Evolutionary conservation across 768 basidiomycete genomes (phyloP).

Genomic region (Trametes elegans): DNA sequence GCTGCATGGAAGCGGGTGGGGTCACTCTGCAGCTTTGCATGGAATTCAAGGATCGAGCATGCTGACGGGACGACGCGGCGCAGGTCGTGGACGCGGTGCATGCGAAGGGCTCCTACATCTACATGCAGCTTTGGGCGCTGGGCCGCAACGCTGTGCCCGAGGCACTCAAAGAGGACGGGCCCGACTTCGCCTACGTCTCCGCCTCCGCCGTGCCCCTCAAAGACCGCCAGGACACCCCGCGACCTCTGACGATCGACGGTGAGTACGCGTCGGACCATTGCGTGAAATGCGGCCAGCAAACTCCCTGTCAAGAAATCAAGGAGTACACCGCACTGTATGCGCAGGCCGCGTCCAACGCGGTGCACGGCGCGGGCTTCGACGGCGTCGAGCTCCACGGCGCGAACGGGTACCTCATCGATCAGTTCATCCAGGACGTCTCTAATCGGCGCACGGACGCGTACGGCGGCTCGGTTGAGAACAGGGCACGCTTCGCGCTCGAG

Average conservation of each 20-base stretch:
- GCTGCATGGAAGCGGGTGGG: slow-evolving; percentile 2
- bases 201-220: neutral
- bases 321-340: slow-evolving; percentile 36
- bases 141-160: slow-evolving; percentile 39
- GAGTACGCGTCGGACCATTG: neutral
- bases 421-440: slow-evolving; percentile 35
- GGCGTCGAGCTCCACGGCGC: slow-evolving; percentile 25
- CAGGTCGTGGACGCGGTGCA: slow-evolving; percentile 58
- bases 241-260: slow-evolving; percentile 25
- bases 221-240: slow-evolving; percentile 11
- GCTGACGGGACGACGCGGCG: neutral
- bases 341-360: slow-evolving; percentile 26
- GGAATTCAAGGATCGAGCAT: neutral
- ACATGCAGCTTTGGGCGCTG: slow-evolving; percentile 54
- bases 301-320: slow-evolving; percentile 29
- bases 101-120: slow-evolving; percentile 47
- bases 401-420: slow-evolving; percentile 34
- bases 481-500: slow-evolving; percentile 42
- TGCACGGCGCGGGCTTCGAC: slow-evolving; percentile 28
- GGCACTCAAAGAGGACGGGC: slow-evolving; percentile 36
- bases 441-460: slow-evolving; percentile 46
- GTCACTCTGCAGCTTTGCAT: neutral
- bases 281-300: neutral
- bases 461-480: slow-evolving; percentile 46
- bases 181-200: neutral